Conservation (phyloP, 2,329 filamentous ascomycete species). For the Xylaria sp. region DNA sequence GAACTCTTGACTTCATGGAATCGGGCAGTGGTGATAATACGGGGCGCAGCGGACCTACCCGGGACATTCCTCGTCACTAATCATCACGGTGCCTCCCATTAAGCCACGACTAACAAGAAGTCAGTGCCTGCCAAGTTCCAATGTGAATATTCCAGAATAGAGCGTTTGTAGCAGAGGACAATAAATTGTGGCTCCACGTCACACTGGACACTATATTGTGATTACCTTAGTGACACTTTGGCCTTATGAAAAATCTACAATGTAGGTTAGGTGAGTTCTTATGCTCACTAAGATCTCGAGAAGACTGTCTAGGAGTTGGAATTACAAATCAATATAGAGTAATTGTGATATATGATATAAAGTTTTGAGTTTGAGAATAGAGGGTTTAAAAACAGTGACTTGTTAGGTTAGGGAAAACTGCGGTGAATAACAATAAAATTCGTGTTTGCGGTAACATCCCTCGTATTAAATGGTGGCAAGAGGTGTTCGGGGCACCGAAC, state of each 20-base stretch:
- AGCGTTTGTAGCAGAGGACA: not conserved
- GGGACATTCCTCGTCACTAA: not conserved
- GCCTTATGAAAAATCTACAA: no score
- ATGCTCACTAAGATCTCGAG: no score
- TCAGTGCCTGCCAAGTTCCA: not conserved
- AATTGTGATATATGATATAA: not conserved
- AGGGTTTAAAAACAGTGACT: not conserved
- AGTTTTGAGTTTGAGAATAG: not conserved
- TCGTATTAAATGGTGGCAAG: not conserved
- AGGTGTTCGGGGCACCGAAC: not conserved
- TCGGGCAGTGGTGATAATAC: conserved; percentile 7
- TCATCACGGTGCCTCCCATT: not conserved
- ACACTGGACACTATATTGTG: not conserved
- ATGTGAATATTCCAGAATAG: not conserved
- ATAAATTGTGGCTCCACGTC: not conserved
- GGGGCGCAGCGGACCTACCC: not conserved
- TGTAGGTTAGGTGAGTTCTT: no score
- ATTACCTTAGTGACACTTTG: no score
- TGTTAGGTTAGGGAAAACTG: not conserved
- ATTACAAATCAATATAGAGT: not conserved
- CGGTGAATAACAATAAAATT: not conserved
- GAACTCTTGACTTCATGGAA: not conserved
- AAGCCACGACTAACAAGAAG: not conserved
- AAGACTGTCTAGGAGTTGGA: not conserved
- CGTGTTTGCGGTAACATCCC: not conserved